Evolutionary conservation across 768 basidiomycete species (phyloP).

Genomic region (Tremella mesenterica): DNA sequence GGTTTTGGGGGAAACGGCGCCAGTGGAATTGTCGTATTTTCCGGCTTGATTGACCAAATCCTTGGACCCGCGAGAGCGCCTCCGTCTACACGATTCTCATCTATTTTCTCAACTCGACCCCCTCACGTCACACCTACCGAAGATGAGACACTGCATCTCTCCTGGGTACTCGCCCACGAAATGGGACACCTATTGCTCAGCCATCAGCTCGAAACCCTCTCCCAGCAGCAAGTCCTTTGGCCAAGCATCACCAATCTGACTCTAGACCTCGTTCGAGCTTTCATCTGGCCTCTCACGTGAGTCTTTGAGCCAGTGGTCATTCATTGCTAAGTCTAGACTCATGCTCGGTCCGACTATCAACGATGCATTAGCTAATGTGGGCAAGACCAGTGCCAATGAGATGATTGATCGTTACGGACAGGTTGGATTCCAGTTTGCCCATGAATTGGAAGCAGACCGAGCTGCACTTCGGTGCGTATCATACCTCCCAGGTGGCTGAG

Average conservation of each 20-base stretch:
- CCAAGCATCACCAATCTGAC: slow-evolving; percentile 69
- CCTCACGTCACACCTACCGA: slow-evolving; percentile 54
- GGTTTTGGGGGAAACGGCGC: slow-evolving; percentile 81
- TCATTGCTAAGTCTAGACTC: slow-evolving; percentile 37
- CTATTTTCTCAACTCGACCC: slow-evolving; percentile 4
- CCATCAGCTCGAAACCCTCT: slow-evolving; percentile 87
- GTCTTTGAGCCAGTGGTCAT: slow-evolving; percentile 38
- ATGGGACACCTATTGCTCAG: slow-evolving; percentile 81
- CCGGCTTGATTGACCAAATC: slow-evolving; percentile 84
- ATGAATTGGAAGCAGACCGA: slow-evolving; percentile 88
- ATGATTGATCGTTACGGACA: slow-evolving; percentile 50
- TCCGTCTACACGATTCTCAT: slow-evolving; percentile 24
- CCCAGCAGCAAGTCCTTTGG: slow-evolving; percentile 69
- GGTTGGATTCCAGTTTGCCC: slow-evolving; percentile 64
- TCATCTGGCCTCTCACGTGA: slow-evolving; percentile 83
- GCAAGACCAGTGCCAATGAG: slow-evolving; percentile 58
- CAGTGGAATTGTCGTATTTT: slow-evolving; percentile 89
- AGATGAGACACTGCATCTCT: slow-evolving; percentile 79
- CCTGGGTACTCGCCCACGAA: slow-evolving; percentile 86
- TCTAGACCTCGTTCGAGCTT: slow-evolving; percentile 64
- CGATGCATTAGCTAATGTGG: slow-evolving; percentile 76
- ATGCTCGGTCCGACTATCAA: slow-evolving; percentile 83
- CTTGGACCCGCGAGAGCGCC: slow-evolving; percentile 44
- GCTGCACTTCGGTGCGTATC: slow-evolving; percentile 67
- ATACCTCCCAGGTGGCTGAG: neutral